phyloP scores from a whole-genome alignment of 306 rosid genomes.

The Cucurbita argyrosperma region DNA sequence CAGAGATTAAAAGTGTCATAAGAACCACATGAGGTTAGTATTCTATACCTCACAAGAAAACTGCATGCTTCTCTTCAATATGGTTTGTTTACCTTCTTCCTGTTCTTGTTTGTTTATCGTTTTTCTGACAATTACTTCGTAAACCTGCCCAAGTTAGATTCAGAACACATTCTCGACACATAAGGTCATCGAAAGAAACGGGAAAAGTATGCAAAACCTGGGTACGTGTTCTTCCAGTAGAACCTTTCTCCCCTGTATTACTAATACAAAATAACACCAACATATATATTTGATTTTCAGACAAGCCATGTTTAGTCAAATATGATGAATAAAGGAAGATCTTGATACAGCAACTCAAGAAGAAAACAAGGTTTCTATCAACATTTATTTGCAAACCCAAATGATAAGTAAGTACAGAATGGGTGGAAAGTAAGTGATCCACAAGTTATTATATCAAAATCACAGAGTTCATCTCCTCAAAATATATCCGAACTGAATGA shows the following conservation, averaged over 20 bases:
- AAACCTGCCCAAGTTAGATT: background rate
- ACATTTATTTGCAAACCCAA: constrained; percentile 26
- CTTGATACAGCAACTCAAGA: background rate
- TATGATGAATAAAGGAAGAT: background rate
- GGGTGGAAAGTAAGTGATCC: constrained; percentile 13
- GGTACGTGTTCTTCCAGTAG: background rate
- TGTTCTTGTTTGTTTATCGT: background rate
- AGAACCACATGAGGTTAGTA: background rate
- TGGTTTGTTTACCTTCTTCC: background rate
- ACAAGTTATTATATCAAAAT: constrained; percentile 31
- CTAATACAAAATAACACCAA: background rate
- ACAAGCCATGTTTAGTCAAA: background rate
- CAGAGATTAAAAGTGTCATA: background rate
- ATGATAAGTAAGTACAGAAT: constrained; percentile 13
- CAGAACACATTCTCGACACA: background rate
- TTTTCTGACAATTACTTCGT: background rate
- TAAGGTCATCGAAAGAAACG: background rate
- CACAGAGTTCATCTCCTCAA: constrained; percentile 9
- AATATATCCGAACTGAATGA: constrained; percentile 19
- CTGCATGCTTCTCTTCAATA: background rate
- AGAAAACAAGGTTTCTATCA: constrained; percentile 6
- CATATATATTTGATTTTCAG: background rate
- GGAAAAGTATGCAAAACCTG: background rate
- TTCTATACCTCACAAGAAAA: constrained; percentile 1
- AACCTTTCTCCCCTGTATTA: background rate